phyloP scores from a whole-genome alignment of 2,329 filamentous ascomycete genomes.

The Bipolaris sorokiniana region DNA sequence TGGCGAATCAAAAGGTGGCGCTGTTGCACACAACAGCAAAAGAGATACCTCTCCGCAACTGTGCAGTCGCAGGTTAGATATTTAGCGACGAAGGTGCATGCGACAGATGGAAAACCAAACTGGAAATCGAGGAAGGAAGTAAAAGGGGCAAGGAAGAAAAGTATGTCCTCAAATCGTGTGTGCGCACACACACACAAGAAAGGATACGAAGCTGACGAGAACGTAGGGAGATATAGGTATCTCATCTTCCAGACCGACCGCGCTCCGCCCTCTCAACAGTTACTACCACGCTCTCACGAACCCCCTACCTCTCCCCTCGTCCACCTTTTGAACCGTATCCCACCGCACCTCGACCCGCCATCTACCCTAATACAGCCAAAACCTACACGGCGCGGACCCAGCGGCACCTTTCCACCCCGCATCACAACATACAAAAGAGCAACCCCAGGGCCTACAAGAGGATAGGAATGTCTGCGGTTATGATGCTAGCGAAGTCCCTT shows the following conservation, averaged over 20 bases:
- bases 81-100: too few relatives aligned
- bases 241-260: background rate
- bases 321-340: background rate
- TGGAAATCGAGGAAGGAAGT: background rate
- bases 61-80: too few relatives aligned
- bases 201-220: background rate
- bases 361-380: slow-evolving; percentile 7
- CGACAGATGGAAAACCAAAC: background rate
- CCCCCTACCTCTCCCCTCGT: background rate
- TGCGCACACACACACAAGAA: background rate
- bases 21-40: too few relatives aligned
- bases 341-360: slow-evolving; percentile 15
- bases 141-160: background rate
- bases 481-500: slow-evolving; percentile 9
- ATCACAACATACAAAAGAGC: slow-evolving; percentile 10
- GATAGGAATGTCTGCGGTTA: slow-evolving; percentile 16
- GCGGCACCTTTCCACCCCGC: slow-evolving; percentile 9
- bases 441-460: slow-evolving; percentile 18
- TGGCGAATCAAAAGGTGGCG: background rate
- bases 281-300: background rate
- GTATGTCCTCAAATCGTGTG: background rate
- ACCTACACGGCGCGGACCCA: slow-evolving; percentile 27
- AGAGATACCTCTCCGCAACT: too few relatives aligned
- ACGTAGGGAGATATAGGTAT: background rate
- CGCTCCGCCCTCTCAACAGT: background rate